These are phyloP conservation scores for Ceratocystis lukuohia DNA, from an alignment of 2,329 filamentous ascomycete genomes.

Conservation along the genomic window DNA sequence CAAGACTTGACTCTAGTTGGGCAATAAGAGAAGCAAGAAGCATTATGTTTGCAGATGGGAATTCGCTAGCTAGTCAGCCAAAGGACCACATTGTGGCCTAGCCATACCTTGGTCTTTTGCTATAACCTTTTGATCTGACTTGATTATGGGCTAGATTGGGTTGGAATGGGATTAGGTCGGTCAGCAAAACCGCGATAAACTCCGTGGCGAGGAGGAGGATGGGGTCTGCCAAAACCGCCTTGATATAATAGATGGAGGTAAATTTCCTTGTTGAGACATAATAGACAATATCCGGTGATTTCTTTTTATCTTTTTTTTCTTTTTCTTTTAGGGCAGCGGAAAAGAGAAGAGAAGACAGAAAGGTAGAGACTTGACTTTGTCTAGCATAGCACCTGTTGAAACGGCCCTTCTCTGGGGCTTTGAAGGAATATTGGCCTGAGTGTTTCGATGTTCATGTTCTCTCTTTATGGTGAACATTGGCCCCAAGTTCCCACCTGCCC, in stretches of 20 bases:
- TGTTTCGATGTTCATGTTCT: not conserved
- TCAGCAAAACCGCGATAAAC: not conserved
- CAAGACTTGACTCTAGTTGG: not conserved
- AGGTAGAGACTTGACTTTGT: not conserved
- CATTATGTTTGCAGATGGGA: not conserved
- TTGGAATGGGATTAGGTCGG: not conserved
- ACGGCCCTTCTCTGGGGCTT: slow-evolving; percentile 9
- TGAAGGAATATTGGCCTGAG: slow-evolving; percentile 6
- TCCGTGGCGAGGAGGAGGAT: not conserved
- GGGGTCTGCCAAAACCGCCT: not conserved
- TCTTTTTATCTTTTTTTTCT: too few relatives aligned
- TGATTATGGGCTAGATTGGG: not conserved
- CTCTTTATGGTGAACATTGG: not conserved
- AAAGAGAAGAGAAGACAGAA: not conserved
- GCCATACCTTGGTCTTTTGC: not conserved
- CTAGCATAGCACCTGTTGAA: not conserved
- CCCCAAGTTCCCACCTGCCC: not conserved
- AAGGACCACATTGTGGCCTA: not conserved
- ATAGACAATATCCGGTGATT: not conserved
- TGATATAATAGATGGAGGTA: not conserved
- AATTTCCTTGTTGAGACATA: not conserved
- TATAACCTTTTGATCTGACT: too few relatives aligned
- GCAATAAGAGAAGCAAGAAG: not conserved
- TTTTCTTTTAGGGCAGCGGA: not conserved
- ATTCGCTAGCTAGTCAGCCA: not conserved